Base-by-base conservation (phyloP, 805 yeast genomes). In the Wickerhamomyces chambardii region DNA sequence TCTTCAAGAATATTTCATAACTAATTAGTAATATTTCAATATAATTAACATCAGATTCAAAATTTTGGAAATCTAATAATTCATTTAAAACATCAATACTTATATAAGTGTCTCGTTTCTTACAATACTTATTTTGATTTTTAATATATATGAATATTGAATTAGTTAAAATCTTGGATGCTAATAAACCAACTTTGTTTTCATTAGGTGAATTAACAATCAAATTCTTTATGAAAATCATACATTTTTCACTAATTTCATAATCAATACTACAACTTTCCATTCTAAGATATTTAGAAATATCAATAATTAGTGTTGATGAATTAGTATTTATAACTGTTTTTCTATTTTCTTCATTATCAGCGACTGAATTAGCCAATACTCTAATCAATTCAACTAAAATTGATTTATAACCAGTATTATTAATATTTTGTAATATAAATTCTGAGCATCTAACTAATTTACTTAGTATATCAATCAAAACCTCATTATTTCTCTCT, bases 351-450 rank as follows among this genome's bases (percentile, higher is more conserved):
- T 9, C 21, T 12, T 43, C 47, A 27, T 39, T 43, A 41, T 52
- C 56, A 17, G 55, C 57, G 17, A 52, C 44, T 2, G 45, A 45
- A 32, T 52, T 52, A 11, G 47, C 47, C 26, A 51, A 24, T 3
- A 50, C 56, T 17, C 53, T 39, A 15, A 50, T 15, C 18, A 43
- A 10, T 18, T 50, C 53, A 38, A 45, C 11, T 2, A 35, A 17
- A 6, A 49, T 6, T 1, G 37, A 40, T 25, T 46, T 33, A 2
- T 17, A 21, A 7, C 38, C 44, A 3, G 36, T 19, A 4, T 22
- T 19, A 0, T 30, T 35, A 3, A 28, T 7, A 12, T 38, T 16
- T 19, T 26, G 14, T 1, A 49, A n/a, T 11, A 45, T 35, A 25
- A 39, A 44, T 3, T 22, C 39, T 8, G 39, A 39, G 12, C 44